phyloP scores from a whole-genome alignment of 1,284 basidiomycete species.

The Microbotryum lychnidis-dioicae region DNA sequence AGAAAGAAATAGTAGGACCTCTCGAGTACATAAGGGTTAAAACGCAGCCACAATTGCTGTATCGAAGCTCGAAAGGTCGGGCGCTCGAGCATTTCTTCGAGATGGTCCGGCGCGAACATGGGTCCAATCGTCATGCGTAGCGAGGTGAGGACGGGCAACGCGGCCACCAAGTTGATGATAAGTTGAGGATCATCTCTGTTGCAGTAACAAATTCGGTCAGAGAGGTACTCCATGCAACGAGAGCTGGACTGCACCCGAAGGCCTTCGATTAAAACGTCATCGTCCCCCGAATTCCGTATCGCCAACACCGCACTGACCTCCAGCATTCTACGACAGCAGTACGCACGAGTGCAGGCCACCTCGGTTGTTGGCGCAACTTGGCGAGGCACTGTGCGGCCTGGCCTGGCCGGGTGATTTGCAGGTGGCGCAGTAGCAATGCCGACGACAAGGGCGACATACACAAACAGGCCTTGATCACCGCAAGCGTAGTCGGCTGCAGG shows the following conservation, averaged over 20 bases:
- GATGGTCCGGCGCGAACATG: conserved; percentile 29
- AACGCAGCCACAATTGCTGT: conserved; percentile 29
- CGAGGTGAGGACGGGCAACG: conserved; percentile 10
- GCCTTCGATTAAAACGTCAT: background rate
- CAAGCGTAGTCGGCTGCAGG: conserved; percentile 26
- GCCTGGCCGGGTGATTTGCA: conserved; percentile 22
- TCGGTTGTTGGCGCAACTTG: conserved; percentile 4
- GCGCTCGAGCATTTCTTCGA: conserved; percentile 30
- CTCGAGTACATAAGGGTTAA: conserved; percentile 34
- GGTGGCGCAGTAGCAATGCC: conserved; percentile 18
- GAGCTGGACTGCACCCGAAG: background rate
- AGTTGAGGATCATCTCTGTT: conserved; percentile 32
- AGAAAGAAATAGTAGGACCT: conserved; percentile 33
- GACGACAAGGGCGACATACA: conserved; percentile 4
- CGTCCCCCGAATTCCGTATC: no score
- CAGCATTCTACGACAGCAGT: conserved; percentile 19
- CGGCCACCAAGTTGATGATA: conserved; percentile 29
- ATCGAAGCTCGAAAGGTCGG: conserved; percentile 3
- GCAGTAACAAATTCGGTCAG: background rate
- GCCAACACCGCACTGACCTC: conserved; percentile 1
- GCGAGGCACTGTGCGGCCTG: conserved; percentile 20
- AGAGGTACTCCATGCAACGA: no score
- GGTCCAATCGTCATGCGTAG: conserved; percentile 30
- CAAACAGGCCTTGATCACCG: conserved; percentile 23
- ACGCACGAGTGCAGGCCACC: conserved; percentile 3